A percentile compares a stretch with the other conserved stretches of the same genome.
phyloP scores from a whole-genome alignment of 176 grass and related monocot species.

The Phoenix dactylifera region DNA sequence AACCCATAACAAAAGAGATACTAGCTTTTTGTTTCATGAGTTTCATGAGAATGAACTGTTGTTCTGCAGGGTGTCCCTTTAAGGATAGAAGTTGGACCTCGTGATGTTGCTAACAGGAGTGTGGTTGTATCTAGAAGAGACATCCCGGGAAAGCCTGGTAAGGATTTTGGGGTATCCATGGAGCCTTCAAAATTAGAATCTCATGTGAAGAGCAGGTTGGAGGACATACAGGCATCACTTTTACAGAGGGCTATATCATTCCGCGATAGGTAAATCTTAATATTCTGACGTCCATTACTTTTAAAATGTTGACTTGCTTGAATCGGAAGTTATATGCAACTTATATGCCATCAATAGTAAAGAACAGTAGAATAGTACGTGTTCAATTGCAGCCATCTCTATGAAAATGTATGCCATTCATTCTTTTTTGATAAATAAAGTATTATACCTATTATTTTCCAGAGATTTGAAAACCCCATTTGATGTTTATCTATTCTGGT shows the following conservation, averaged over 20 bases:
- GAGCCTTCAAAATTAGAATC: conserved; percentile 56
- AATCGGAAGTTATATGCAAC: too few relatives aligned
- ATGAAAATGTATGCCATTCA: too few relatives aligned
- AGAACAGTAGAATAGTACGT: too few relatives aligned
- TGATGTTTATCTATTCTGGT: too few relatives aligned
- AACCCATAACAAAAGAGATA: too few relatives aligned
- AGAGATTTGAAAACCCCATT: too few relatives aligned
- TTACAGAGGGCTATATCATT: conserved; percentile 76
- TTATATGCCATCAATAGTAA: too few relatives aligned
- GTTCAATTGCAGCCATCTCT: too few relatives aligned
- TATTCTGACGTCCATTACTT: not conserved
- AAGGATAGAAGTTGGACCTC: conserved; percentile 81
- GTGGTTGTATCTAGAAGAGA: conserved; percentile 81
- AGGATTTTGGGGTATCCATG: conserved; percentile 93
- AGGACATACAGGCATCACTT: conserved; percentile 81
- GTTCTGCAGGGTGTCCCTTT: conserved; percentile 63
- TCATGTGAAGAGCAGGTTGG: conserved; percentile 72
- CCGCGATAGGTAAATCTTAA: conserved; percentile 64
- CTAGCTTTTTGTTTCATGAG: not conserved
- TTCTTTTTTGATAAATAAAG: too few relatives aligned
- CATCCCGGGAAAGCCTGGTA: conserved; percentile 85
- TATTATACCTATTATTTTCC: too few relatives aligned
- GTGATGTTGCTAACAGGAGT: conserved; percentile 68
- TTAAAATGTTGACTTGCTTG: not conserved
- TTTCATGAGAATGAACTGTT: conserved; percentile 6